A percentile compares a stretch with the other conserved stretches of the same genome.
Evolutionary conservation across 2,329 filamentous ascomycete genomes (phyloP).

Genomic region (Chaetothyriales sp.): DNA sequence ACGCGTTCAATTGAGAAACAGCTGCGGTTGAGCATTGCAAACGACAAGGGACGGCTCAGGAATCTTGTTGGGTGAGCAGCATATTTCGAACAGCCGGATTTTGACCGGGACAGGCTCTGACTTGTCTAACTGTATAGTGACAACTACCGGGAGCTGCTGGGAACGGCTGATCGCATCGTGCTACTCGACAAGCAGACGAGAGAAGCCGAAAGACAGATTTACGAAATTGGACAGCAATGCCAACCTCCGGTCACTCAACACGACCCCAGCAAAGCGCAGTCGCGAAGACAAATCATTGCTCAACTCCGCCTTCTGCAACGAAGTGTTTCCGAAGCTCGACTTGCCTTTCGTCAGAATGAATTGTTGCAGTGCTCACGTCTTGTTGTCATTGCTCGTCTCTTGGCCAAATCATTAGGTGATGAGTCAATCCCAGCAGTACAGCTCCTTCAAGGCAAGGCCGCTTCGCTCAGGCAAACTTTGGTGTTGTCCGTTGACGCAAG

Average conservation of each 20-base stretch:
- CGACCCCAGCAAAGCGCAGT: not conserved
- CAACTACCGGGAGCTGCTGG: constrained; percentile 76
- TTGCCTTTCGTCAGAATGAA: constrained; percentile 38
- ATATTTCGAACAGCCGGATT: no score
- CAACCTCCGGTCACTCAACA: constrained; percentile 38
- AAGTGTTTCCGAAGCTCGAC: constrained; percentile 40
- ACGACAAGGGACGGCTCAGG: constrained; percentile 53
- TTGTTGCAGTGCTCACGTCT: constrained; percentile 45
- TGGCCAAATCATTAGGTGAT: constrained; percentile 59
- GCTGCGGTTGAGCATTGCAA: constrained; percentile 47
- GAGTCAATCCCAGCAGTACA: constrained; percentile 39
- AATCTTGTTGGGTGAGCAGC: constrained; percentile 48
- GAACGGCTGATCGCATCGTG: constrained; percentile 87
- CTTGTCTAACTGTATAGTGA: constrained; percentile 29
- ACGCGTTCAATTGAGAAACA: constrained; percentile 52
- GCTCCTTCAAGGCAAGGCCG: constrained; percentile 50
- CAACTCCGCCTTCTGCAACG: constrained; percentile 46
- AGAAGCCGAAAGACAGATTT: constrained; percentile 56
- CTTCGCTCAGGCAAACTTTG: constrained; percentile 48
- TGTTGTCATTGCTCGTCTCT: constrained; percentile 59
- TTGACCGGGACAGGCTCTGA: not conserved
- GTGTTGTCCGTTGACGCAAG: constrained; percentile 50
- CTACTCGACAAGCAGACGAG: constrained; percentile 72
- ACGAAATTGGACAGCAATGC: constrained; percentile 61
- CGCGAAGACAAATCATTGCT: constrained; percentile 21